phyloP scores from a whole-genome alignment of 2,329 filamentous ascomycete genomes.

The Zalaria obscura region DNA sequence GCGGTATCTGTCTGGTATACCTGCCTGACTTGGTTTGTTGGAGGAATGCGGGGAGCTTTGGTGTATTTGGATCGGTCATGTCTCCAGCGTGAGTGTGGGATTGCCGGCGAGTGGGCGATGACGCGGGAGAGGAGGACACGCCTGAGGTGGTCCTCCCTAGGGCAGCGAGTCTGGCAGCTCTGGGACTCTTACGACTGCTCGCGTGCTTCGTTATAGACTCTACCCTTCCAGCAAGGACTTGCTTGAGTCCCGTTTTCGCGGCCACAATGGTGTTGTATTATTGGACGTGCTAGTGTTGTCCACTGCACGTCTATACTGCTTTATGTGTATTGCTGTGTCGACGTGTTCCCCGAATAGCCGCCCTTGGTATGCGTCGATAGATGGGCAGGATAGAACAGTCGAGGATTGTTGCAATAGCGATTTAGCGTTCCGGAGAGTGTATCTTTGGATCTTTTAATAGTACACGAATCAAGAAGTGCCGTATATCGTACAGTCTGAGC shows the following conservation, averaged over 20 bases:
- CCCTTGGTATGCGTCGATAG: no score
- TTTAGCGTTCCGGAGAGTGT: no score
- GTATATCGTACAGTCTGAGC: no score
- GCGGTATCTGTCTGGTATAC: conserved; percentile 11
- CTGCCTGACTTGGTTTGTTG: conserved; percentile 33
- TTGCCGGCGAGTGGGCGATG: conserved; percentile 1
- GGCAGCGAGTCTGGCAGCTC: no score
- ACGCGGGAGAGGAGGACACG: conserved; percentile 3
- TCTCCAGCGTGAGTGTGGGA: not conserved
- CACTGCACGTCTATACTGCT: no score
- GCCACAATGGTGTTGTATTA: not conserved
- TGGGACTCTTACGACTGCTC: not conserved
- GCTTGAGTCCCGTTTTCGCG: conserved; percentile 3
- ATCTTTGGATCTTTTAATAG: no score
- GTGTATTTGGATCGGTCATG: not conserved
- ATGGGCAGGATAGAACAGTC: no score
- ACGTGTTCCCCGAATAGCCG: no score
- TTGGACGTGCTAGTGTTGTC: no score
- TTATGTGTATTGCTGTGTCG: no score
- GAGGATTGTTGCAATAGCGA: no score
- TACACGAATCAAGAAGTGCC: no score
- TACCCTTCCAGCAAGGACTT: not conserved
- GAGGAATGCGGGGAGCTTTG: conserved; percentile 38
- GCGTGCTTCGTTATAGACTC: not conserved
- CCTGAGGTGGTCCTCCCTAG: not conserved